These are phyloP conservation scores for Spizellomyces sp. DNA, from an alignment of 192 early-diverging fungal species.

Conservation along the genomic window DNA sequence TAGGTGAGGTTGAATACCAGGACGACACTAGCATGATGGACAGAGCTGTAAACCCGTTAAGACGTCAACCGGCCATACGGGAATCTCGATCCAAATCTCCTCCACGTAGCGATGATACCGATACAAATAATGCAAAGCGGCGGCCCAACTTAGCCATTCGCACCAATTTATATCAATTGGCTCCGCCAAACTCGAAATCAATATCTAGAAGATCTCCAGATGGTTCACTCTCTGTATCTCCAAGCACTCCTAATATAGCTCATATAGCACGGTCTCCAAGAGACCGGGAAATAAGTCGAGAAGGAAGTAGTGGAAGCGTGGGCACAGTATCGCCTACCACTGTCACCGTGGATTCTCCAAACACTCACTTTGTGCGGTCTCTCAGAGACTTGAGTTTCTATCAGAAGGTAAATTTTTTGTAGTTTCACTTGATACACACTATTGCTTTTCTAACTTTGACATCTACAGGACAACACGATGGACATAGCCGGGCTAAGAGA, in stretches of 20 bases:
- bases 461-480: conserved; percentile 12
- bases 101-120: not conserved
- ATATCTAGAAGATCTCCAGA: too few species aligned
- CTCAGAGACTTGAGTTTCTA: conserved; percentile 1
- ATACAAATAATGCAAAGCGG: not conserved
- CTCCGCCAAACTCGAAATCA: too few species aligned
- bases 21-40: not conserved
- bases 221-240: too few species aligned
- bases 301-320: too few species aligned
- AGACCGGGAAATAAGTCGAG: too few species aligned
- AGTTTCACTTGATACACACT: not conserved
- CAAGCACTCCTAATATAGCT: too few species aligned
- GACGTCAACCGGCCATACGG: conserved; percentile 14
- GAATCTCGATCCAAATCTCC: conserved; percentile 10
- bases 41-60: not conserved
- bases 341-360: not conserved
- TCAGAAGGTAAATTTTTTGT: not conserved
- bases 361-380: not conserved
- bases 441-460: not conserved
- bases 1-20: not conserved
- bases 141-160: conserved; percentile 16
- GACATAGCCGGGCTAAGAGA: not conserved
- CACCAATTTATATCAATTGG: not conserved
- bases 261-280: too few species aligned
- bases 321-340: not conserved